Percentiles rank a stretch among this genome's conserved stretches.
Conservation (phyloP, 2,329 filamentous ascomycete species). For the Colletotrichum liaoningense region DNA sequence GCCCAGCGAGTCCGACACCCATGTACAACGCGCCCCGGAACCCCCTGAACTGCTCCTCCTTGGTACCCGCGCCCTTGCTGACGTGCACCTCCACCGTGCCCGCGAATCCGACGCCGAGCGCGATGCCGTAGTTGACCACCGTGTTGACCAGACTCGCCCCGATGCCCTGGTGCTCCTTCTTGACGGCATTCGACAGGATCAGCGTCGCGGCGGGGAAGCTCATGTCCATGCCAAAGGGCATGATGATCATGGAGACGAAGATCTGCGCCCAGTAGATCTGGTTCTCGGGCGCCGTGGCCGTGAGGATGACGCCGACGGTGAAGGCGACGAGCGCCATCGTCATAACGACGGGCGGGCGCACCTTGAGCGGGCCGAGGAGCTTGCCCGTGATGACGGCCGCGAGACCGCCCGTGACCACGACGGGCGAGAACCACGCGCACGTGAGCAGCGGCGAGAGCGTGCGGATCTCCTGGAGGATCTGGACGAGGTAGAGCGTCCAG, state of each 20-base stretch:
- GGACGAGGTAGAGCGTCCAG: slow-evolving; percentile 63
- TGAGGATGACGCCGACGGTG: slow-evolving; percentile 54
- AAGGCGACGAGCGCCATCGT: slow-evolving; percentile 57
- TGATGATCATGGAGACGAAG: slow-evolving; percentile 69
- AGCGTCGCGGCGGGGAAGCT: slow-evolving; percentile 72
- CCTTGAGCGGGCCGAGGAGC: slow-evolving; percentile 50
- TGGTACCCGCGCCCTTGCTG: slow-evolving; percentile 33
- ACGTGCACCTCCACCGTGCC: slow-evolving; percentile 68
- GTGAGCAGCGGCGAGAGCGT: slow-evolving; percentile 55
- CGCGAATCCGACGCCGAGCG: slow-evolving; percentile 73
- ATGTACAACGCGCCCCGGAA: slow-evolving; percentile 54
- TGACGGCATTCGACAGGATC: slow-evolving; percentile 65
- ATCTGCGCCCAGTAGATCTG: slow-evolving; percentile 74
- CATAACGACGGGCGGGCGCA: slow-evolving; percentile 55
- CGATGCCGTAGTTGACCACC: slow-evolving; percentile 76
- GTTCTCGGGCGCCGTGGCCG: slow-evolving; percentile 59
- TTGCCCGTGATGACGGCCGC: slow-evolving; percentile 58
- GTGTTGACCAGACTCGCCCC: slow-evolving; percentile 69
- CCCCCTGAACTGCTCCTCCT: slow-evolving; percentile 44
- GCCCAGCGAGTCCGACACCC: slow-evolving; percentile 49
- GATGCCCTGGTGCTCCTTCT: slow-evolving; percentile 58
- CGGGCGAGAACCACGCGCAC: slow-evolving; percentile 57
- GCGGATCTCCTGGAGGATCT: slow-evolving; percentile 59
- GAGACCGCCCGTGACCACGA: slow-evolving; percentile 54
- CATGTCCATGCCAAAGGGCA: slow-evolving; percentile 75